A percentile compares a stretch with the other conserved stretches of the same genome.
Evolutionary conservation across 371 early-diverging fungal species (phyloP).

Genomic region (Mortierella sp.): DNA sequence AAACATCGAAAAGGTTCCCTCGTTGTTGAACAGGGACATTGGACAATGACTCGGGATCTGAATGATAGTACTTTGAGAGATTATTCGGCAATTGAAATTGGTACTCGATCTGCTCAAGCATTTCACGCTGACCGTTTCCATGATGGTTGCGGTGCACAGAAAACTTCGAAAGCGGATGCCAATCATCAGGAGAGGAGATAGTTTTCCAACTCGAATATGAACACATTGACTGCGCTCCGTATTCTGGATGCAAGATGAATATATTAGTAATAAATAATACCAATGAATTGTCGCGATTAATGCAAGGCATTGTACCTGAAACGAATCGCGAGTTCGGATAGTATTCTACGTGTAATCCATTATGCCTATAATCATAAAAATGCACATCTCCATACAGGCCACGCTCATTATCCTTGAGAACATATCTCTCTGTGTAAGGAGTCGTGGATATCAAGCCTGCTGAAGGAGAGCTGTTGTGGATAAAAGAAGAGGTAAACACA

Average conservation of each 20-base stretch:
- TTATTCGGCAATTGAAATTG: constrained; percentile 28
- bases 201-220: constrained; percentile 22
- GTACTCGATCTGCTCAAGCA: constrained; percentile 45
- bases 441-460: constrained; percentile 35
- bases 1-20: constrained; percentile 25
- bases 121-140: constrained; percentile 44
- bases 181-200: constrained; percentile 27
- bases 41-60: background rate
- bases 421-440: constrained; percentile 47
- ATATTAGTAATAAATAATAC: background rate
- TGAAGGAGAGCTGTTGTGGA: constrained; percentile 31
- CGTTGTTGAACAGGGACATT: background rate
- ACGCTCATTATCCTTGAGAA: constrained; percentile 26
- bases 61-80: constrained; percentile 21
- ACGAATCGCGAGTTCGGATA: constrained; percentile 49
- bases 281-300: too few relatives aligned
- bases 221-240: constrained; percentile 53
- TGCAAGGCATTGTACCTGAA: constrained; percentile 25
- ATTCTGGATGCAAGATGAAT: constrained; percentile 14
- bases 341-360: constrained; percentile 41
- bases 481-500: background rate
- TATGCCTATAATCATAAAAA: constrained; percentile 54
- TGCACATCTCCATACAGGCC: constrained; percentile 49
- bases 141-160: constrained; percentile 52
- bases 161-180: constrained; percentile 44